Base-by-base conservation (phyloP, 305 asterid genomes). In the Solanum chacoense region DNA sequence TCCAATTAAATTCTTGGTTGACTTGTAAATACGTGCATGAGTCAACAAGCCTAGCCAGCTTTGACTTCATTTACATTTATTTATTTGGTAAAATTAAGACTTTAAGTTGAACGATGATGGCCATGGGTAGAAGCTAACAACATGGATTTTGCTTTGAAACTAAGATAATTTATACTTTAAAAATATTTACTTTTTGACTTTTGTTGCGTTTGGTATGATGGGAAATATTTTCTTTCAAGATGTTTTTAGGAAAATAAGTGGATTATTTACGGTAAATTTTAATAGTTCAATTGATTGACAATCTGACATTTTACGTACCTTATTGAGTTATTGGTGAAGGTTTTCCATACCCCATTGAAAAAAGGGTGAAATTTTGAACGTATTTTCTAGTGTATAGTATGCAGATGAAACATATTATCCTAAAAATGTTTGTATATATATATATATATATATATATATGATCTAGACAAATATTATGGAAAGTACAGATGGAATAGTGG, bases 71-170 rank as follows among this genome's bases (percentile, higher is more conserved):
- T 81, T 81, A n/a, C n/a, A 80, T 31, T 20, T 45, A 45, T 81
- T 45, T 45, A 45, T 45, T 76, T 35, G 18, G 11, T 50, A 20
- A 83, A 28, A 45, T 40, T 20, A 50, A 45, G 73, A 50, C 69
- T 83, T 65, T 45, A 28, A 11, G 32, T 50, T 50, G 87, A 50
- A 65, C 36, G 5, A 20, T 83, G 42, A 83, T 83, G 42, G 73
- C 29, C 73, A 83, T 11, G 73, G 31, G 31, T 50, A 28, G 42
- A 83, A 40, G 73, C 40, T 31, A 83, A 50, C 73, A 45, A 81
- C 86, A 81, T 80, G 40, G 71, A 45, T 81, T 81, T 81, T 81
- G 71, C 86, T 81, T 81, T 81, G 86, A 45, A 81, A 28, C 37
- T 28, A 40, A 80, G 13, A 26, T 42, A 59, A 59, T 59, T 81